Base-by-base conservation (phyloP, 108 stramenopile species). In the Skeletonema grethae region DNA sequence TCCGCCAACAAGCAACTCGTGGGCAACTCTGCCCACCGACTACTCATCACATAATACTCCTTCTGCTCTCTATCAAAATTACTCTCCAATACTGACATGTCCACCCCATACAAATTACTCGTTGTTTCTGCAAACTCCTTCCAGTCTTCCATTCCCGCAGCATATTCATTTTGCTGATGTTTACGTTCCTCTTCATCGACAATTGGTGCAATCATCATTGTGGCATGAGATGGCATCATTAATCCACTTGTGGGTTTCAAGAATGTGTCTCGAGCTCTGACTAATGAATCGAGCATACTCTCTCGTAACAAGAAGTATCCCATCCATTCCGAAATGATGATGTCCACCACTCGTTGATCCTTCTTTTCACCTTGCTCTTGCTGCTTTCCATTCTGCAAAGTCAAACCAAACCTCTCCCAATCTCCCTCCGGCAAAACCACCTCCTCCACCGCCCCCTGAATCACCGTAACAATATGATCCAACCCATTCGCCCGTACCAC, bases 251-350 rank as follows among this genome's bases (percentile, higher is more conserved):
- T 88, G 75, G 36, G 36, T 11, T 38, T 11, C 36, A 38, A 38
- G 36, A 38, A 38, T 38, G 36, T 38, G 11, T 38, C 36, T 38
- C 36, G 9, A 9, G 36, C 36, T 38, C 36, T 38, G 9, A 38
- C 36, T 9, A 38, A 38, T 38, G 36, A 38, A 38, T 38, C 36
- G 9, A 38, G 36, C 10, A 38, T 38, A 38, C 36, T 38, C 36
- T 10, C 32, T 22, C 98, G 81, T 32, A 99, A 79, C 34, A 99
- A 82, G 66, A 99, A 97, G 88, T 99, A 99, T 20, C 98, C 98
- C 98, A 99, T 99, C 98, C 98, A 99, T 87, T 99, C 98, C 22
- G 90, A 92, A 24, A 99, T 83, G 39, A 99, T 34, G 32, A 34
- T 34, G 4, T 34, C 32, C 32, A 34, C 32, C 32, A 34, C 32